Evolutionary conservation across 495 filamentous ascomycete genomes (phyloP), one percentile per base, ranked within the genome.

Genomic region (Podospora pseudoanserina): DNA sequence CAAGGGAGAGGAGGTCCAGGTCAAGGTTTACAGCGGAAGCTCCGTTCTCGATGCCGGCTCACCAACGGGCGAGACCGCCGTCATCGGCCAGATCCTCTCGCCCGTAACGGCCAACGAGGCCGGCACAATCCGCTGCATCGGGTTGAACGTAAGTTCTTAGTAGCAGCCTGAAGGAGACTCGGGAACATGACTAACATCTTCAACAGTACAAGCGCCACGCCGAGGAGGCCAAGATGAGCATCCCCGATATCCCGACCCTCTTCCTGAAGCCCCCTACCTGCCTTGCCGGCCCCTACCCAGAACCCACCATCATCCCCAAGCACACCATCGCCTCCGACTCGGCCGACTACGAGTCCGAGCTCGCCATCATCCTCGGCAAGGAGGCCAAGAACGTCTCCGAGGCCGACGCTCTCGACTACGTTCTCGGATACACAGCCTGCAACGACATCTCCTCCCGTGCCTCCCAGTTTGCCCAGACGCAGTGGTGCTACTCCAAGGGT

Each of bases 1-100:
- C 68, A 79, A 84, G 60, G 83, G 85, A 54, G 75, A 85, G 65
- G 83, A 86, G 67, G 85, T 89, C 63, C 65, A 81, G 15, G 83
- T 88, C 26, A 79, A 80, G 4, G 75, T 82, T 0, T 89, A 85
- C 76, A 85, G 82, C 44, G 87, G 87, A 28, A 76, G 72, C 19
- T 89, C 88, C 0, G 81, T 87, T 13, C 76, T 89, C 44, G 79
- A 75, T 57, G 79, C 84, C 0, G 87, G 86, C 0, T 68, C 79
- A 54, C 78, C 78, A 9, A 87, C 85, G 3, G 81, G 75, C 3
- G 68, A 76, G 65, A 84, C 79, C 2, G 86, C 85, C 69, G 77
- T 73, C 23, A 84, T 88, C 70, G 77, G 72, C 54, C 84, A 78
- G 0, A 75, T 89, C n/a, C 79, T 89, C 18, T 86, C 86, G 0